Base-by-base conservation (phyloP, 2,329 filamentous ascomycete species). In the Aspergillus udagawae region DNA sequence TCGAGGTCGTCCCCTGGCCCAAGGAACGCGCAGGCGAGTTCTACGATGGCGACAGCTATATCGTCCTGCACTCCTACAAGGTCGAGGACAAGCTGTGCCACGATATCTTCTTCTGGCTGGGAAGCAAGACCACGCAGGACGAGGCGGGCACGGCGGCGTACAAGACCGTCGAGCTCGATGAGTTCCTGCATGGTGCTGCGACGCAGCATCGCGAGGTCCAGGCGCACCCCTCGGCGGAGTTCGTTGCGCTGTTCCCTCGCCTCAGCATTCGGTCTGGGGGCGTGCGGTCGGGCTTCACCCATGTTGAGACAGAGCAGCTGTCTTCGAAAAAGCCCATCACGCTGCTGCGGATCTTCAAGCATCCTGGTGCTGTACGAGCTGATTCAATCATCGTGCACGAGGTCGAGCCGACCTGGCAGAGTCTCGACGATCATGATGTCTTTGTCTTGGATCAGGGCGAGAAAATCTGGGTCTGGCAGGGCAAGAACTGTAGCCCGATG, bases 391-490 rank as follows among this genome's bases (percentile, higher is more conserved):
- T 88, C 32, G 84, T 88, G 9, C 77, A 85, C 67, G 86, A 89
- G 68, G 86, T 89, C 1, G 79, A 83, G 60, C 84, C 86, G 3
- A 80, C 75, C 0, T 86, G 83, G 81, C 65, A 75, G 63, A 87
- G 83, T 64, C 77, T 89, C 32, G 85, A 88, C 63, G 85, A 88
- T 57, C 76, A 53, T n/a, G 86, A 89, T 65, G 86, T 88, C 2
- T 89, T 88, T 62, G 76, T 89, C 14, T 71, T 88, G 47, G 86
- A 89, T 63, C 79, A 78, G 53, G 81, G 81, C 25, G 76, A 82
- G 51, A 87, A 88, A 75, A 86, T 89, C 62, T 88, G 83, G 79
- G 83, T 88, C 3, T 89, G 86, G 86, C 86, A 89, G 73, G 86
- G 86, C 52, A 80, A 79, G 64, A 79, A 78, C 45, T 86, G 84